Percentiles rank a stretch among this genome's conserved stretches.
These are phyloP conservation scores for Colletotrichum lini DNA, from an alignment of 2,329 filamentous ascomycete species.

Conservation along the genomic window DNA sequence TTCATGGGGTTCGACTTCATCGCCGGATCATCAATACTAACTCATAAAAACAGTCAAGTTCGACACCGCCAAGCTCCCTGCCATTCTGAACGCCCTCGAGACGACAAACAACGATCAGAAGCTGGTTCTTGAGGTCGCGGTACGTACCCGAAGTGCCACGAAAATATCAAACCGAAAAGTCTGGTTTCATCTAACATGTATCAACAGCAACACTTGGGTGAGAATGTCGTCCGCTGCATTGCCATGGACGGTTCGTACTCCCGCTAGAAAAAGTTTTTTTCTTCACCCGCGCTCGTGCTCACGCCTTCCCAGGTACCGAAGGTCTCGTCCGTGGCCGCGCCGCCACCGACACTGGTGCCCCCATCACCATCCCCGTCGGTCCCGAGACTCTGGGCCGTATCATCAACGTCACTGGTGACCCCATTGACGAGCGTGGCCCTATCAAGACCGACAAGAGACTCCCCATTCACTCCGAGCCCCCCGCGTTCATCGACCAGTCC, in stretches of 20 bases:
- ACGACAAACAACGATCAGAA: slow-evolving; percentile 93
- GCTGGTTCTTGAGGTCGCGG: slow-evolving; percentile 95
- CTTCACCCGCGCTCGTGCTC: slow-evolving; percentile 26
- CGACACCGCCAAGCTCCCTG: slow-evolving; percentile 90
- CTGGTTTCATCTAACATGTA: slow-evolving; percentile 54
- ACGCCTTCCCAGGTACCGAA: slow-evolving; percentile 83
- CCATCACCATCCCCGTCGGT: slow-evolving; percentile 97
- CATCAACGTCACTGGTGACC: slow-evolving; percentile 99
- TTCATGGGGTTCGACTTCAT: slow-evolving; percentile 25
- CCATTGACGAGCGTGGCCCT: slow-evolving; percentile 98
- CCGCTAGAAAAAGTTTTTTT: slow-evolving; percentile 43
- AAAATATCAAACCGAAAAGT: slow-evolving; percentile 22
- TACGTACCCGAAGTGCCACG: slow-evolving; percentile 63
- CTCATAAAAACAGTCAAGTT: slow-evolving; percentile 83
- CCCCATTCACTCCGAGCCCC: slow-evolving; percentile 95
- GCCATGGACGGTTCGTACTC: slow-evolving; percentile 94
- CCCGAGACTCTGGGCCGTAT: slow-evolving; percentile 96
- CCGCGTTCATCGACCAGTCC: slow-evolving; percentile 94
- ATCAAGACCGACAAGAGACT: slow-evolving; percentile 92
- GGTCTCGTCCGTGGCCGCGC: slow-evolving; percentile 95
- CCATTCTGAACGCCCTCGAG: slow-evolving; percentile 97
- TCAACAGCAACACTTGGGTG: slow-evolving; percentile 95
- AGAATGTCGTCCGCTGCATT: slow-evolving; percentile 99
- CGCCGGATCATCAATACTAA: slow-evolving; percentile 30
- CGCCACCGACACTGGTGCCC: slow-evolving; percentile 89